Percentiles rank a stretch among this genome's conserved stretches.
phyloP scores from a whole-genome alignment of 2,329 filamentous ascomycete genomes.

The Paracamarosporium sp. region DNA sequence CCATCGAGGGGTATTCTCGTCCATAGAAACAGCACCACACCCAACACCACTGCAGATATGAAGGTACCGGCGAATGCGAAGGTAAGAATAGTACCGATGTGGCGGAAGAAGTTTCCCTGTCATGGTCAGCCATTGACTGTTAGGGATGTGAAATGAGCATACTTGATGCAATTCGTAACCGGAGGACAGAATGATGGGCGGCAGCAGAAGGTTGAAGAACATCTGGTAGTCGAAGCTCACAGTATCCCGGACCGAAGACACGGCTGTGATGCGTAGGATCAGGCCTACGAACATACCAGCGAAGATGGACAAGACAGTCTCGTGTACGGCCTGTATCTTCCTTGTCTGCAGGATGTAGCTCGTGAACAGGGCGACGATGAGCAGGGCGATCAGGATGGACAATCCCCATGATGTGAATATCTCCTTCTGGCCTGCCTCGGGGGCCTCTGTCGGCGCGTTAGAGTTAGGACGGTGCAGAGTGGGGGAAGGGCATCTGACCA shows the following conservation, averaged over 20 bases:
- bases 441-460: constrained; percentile 62
- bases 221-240: constrained; percentile 99
- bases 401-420: constrained; percentile 96
- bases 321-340: constrained; percentile 96
- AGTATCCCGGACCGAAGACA: constrained; percentile 83
- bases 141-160: constrained; percentile 18
- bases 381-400: constrained; percentile 92
- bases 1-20: constrained; percentile 85
- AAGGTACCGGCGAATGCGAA: constrained; percentile 98
- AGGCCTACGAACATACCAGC: constrained; percentile 83
- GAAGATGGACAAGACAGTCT: constrained; percentile 98
- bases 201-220: constrained; percentile 99
- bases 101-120: constrained; percentile 94
- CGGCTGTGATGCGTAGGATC: constrained; percentile 80
- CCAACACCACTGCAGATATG: constrained; percentile 94
- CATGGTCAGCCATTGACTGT: constrained; percentile 4
- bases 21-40: constrained; percentile 86
- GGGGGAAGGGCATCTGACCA: constrained; percentile 35
- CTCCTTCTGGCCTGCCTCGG: constrained; percentile 89
- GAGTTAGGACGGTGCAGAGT: constrained; percentile 27
- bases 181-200: constrained; percentile 95
- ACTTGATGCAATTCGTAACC: constrained; percentile 95
- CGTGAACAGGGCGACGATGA: constrained; percentile 93
- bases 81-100: constrained; percentile 95
- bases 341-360: constrained; percentile 97